phyloP scores from a whole-genome alignment of 148 eudicot species.

The Camellia lanceoleosa region DNA sequence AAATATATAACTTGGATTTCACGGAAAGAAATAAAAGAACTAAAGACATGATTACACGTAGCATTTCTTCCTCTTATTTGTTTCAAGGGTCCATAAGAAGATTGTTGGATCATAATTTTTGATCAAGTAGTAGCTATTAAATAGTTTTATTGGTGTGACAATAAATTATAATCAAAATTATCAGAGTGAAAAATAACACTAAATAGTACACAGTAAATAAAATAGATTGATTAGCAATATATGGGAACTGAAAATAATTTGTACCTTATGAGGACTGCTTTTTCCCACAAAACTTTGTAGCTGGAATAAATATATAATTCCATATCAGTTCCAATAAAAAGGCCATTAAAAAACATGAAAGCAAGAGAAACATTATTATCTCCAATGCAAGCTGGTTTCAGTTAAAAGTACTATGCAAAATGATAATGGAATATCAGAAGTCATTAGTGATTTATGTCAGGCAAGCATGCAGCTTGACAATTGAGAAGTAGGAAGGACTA shows the following conservation, averaged over 20 bases:
- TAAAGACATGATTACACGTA: not conserved
- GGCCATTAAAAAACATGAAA: not conserved
- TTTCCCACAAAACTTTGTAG: conserved; percentile 45
- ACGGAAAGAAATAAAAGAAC: not conserved
- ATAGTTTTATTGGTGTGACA: not conserved
- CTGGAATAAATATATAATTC: conserved; percentile 43
- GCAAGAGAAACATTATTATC: not conserved
- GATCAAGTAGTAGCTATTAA: not conserved
- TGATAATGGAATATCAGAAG: not conserved
- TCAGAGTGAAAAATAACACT: not conserved
- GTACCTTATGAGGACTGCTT: conserved; percentile 80
- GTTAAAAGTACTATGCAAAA: not conserved
- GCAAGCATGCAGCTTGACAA: not conserved
- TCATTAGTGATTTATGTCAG: not conserved
- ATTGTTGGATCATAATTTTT: not conserved
- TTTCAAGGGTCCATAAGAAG: not conserved
- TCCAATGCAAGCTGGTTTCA: not conserved
- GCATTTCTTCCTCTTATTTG: not conserved
- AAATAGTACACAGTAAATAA: not conserved
- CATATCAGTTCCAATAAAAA: conserved; percentile 10
- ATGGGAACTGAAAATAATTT: conserved; percentile 10
- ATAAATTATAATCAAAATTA: not conserved
- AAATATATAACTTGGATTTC: not conserved
- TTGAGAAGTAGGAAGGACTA: not conserved
- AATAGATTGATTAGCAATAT: not conserved